Conservation (phyloP, 2,329 filamentous ascomycete species). For the Aspergillus brunneoviolaceus region DNA sequence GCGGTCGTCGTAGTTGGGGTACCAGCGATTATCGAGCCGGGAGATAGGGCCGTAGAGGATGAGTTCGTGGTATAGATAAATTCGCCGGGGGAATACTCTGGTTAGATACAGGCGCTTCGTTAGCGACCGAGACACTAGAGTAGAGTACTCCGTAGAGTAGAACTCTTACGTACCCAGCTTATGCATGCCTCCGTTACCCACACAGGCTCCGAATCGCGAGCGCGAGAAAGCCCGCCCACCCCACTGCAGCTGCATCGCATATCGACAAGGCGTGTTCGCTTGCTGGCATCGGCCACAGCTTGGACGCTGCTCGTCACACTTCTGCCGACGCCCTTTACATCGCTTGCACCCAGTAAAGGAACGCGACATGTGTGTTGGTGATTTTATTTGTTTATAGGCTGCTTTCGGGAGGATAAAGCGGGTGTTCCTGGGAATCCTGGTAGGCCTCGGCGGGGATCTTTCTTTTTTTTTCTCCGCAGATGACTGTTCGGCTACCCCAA, state of each 20-base stretch:
- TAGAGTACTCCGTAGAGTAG: neutral
- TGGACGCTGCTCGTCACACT: slow-evolving; percentile 47
- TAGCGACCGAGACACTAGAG: neutral
- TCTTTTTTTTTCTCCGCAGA: slow-evolving; percentile 14
- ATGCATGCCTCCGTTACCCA: slow-evolving; percentile 37
- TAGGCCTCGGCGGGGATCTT: neutral
- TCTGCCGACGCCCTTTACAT: slow-evolving; percentile 47
- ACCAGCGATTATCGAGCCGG: slow-evolving; percentile 3
- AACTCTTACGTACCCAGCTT: slow-evolving; percentile 34
- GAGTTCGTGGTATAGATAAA: slow-evolving; percentile 40
- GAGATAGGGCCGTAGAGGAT: slow-evolving; percentile 14
- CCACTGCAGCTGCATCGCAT: slow-evolving; percentile 46
- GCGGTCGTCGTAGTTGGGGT: neutral
- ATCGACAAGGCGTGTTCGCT: slow-evolving; percentile 40
- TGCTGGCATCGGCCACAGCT: slow-evolving; percentile 41
- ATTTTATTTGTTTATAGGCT: neutral
- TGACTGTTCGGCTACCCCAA: slow-evolving; percentile 3
- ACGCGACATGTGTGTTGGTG: slow-evolving; percentile 35
- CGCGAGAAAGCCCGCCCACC: slow-evolving; percentile 44
- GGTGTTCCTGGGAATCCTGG: neutral
- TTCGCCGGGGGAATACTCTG: slow-evolving; percentile 42
- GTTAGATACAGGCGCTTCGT: neutral
- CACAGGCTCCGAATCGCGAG: slow-evolving; percentile 39
- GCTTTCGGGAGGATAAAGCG: neutral
- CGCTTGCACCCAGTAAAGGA: slow-evolving; percentile 46